Evolutionary conservation across 164 flowering plant genomes (phyloP).

Genomic region (Houttuynia cordata): DNA sequence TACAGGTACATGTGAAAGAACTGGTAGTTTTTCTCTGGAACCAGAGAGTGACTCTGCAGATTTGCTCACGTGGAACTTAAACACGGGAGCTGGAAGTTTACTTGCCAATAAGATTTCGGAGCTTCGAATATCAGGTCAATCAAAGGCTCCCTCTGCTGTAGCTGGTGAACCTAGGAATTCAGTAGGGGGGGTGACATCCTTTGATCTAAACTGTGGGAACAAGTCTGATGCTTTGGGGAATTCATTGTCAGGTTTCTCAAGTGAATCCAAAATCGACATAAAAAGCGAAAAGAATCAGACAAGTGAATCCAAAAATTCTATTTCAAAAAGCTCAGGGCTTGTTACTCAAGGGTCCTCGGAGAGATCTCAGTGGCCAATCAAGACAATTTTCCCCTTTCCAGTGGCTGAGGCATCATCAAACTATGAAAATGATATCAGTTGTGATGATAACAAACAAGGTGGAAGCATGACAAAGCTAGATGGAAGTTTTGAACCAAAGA

Average conservation of each 20-base stretch:
- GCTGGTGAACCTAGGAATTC: no score
- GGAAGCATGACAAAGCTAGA: slow-evolving; percentile 41
- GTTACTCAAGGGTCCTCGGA: slow-evolving; percentile 18
- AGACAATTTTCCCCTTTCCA: slow-evolving; percentile 62
- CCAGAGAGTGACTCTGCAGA: slow-evolving; percentile 36
- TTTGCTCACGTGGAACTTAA: slow-evolving; percentile 26
- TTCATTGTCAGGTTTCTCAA: no score
- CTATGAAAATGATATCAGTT: slow-evolving; percentile 17
- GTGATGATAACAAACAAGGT: slow-evolving; percentile 30
- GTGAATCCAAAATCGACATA: no score
- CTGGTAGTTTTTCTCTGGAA: slow-evolving; percentile 20
- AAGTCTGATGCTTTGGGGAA: no score
- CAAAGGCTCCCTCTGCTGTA: slow-evolving; percentile 10
- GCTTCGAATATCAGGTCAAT: slow-evolving; percentile 24
- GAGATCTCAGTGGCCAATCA: slow-evolving; percentile 41
- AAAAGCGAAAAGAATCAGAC: background rate
- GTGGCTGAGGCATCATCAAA: slow-evolving; percentile 24
- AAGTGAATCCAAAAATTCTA: slow-evolving; percentile 18
- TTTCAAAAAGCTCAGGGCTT: slow-evolving; percentile 21
- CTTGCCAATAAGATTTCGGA: slow-evolving; percentile 13
- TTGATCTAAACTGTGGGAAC: no score
- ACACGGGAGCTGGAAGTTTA: slow-evolving; percentile 27
- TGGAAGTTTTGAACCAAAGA: slow-evolving; percentile 36
- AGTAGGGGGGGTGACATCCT: no score
- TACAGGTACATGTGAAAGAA: background rate